Evolutionary conservation across 768 basidiomycete genomes (phyloP).

Genomic region (Rhizopogon vesiculosus): DNA sequence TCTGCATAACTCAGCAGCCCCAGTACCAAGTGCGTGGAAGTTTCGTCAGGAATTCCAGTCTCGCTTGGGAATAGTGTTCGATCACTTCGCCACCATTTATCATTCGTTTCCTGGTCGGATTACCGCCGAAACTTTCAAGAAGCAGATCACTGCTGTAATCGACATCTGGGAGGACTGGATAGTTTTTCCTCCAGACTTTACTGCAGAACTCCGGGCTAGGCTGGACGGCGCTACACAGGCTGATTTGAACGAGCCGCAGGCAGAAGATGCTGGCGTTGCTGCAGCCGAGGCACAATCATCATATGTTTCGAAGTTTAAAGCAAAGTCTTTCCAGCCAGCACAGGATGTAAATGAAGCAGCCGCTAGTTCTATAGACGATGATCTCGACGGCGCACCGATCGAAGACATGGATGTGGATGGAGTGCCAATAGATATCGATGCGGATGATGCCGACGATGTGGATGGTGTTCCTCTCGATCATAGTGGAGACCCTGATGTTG

Average conservation of each 20-base stretch:
- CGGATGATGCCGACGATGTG: slow-evolving; percentile 32
- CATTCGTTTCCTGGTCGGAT: slow-evolving; percentile 95
- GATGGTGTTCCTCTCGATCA: slow-evolving; percentile 35
- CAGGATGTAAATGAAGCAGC: slow-evolving; percentile 30
- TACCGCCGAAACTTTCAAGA: slow-evolving; percentile 94
- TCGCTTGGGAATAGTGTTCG: slow-evolving; percentile 89
- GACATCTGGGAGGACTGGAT: slow-evolving; percentile 99
- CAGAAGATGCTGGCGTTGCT: slow-evolving; percentile 14
- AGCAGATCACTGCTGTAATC: slow-evolving; percentile 82
- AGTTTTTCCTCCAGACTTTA: slow-evolving; percentile 88
- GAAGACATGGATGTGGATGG: slow-evolving; percentile 51
- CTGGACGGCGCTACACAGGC: slow-evolving; percentile 56
- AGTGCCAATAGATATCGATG: slow-evolving; percentile 27
- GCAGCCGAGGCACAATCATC: slow-evolving; percentile 23
- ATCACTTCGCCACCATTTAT: slow-evolving; percentile 91
- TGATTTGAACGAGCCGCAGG: slow-evolving; percentile 22
- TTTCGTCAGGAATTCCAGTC: slow-evolving; percentile 93
- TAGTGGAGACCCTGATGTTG: slow-evolving; percentile 12
- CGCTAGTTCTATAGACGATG: slow-evolving; percentile 32
- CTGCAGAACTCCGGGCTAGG: slow-evolving; percentile 62
- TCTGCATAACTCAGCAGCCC: slow-evolving; percentile 91
- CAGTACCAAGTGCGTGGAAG: slow-evolving; percentile 96
- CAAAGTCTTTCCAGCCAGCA: slow-evolving; percentile 73
- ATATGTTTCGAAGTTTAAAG: slow-evolving; percentile 66
- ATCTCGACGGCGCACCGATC: slow-evolving; percentile 49